Evolutionary conservation across 1,139 yeast genomes (phyloP).

Genomic region (Debaryomycetaceae sp.): DNA sequence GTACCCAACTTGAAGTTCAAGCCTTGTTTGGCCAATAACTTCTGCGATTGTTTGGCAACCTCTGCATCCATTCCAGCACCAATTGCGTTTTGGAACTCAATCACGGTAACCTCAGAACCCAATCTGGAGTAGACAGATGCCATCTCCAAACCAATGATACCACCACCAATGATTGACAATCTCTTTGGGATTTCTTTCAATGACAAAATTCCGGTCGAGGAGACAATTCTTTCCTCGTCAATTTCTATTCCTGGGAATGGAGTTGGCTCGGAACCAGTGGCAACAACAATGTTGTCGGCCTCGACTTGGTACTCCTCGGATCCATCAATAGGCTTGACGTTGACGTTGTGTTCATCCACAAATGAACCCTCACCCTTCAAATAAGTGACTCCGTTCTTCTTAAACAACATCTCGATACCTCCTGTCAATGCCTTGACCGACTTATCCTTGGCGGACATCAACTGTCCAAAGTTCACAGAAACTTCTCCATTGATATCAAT

Average conservation of each 20-base stretch:
- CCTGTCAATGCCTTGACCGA: slow-evolving; percentile 87
- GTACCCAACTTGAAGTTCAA: slow-evolving; percentile 89
- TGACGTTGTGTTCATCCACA: slow-evolving; percentile 71
- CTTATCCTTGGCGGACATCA: slow-evolving; percentile 90
- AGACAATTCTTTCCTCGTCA: slow-evolving; percentile 96
- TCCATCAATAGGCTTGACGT: slow-evolving; percentile 87
- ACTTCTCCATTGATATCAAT: slow-evolving; percentile 78
- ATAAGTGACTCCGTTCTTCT: slow-evolving; percentile 92
- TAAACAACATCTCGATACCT: slow-evolving; percentile 92
- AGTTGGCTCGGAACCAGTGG: slow-evolving; percentile 97
- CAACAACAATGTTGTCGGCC: slow-evolving; percentile 88
- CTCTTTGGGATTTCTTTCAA: slow-evolving; percentile 89
- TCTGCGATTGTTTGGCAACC: slow-evolving; percentile 86
- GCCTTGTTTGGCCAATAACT: slow-evolving; percentile 91
- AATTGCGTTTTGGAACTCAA: slow-evolving; percentile 86
- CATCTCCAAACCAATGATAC: slow-evolving; percentile 99
- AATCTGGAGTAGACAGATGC: slow-evolving; percentile 96
- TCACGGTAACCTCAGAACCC: slow-evolving; percentile 92
- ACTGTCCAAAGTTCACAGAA: slow-evolving; percentile 66
- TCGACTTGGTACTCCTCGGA: slow-evolving; percentile 58
- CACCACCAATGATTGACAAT: slow-evolving; percentile 95
- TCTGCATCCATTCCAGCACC: slow-evolving; percentile 98
- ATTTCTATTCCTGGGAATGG: slow-evolving; percentile 98
- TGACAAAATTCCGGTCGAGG: slow-evolving; percentile 89
- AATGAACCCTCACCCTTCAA: slow-evolving; percentile 92